phyloP scores from a whole-genome alignment of 306 rosid genomes.

The Nissolia schottii region DNA sequence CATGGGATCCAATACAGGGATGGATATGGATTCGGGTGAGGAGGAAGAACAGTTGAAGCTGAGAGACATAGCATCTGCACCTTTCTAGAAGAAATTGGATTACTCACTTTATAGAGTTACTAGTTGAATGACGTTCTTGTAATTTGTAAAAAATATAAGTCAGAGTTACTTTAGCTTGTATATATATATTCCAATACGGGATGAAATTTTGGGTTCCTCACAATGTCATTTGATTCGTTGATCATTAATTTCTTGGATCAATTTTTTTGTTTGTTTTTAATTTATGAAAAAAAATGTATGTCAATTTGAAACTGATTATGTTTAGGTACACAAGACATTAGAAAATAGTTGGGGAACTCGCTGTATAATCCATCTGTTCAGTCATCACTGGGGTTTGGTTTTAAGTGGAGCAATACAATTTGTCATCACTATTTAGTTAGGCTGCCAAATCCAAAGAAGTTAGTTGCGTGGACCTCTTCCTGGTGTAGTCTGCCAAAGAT shows the following conservation, averaged over 20 bases:
- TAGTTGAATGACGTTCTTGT: background rate
- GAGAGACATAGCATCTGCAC: slow-evolving; percentile 49
- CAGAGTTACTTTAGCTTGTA: background rate
- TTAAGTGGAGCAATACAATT: background rate
- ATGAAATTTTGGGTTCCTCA: slow-evolving; percentile 16
- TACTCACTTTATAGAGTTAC: background rate
- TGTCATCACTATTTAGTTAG: background rate
- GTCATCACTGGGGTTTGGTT: background rate
- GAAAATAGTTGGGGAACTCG: background rate
- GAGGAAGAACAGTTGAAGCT: background rate
- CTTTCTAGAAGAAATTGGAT: slow-evolving; percentile 35
- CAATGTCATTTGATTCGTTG: background rate
- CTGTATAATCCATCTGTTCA: background rate
- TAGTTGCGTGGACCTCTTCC: background rate
- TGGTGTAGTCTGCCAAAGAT: background rate
- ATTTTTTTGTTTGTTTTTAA: background rate
- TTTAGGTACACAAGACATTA: background rate
- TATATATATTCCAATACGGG: background rate
- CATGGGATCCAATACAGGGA: background rate
- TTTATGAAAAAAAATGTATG: background rate
- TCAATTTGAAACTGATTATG: background rate
- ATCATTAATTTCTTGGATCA: background rate
- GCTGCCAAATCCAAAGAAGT: background rate
- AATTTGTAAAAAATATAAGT: background rate
- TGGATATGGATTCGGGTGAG: slow-evolving; percentile 29